phyloP scores from a whole-genome alignment of 2,329 filamentous ascomycete species.

The Arthroderma uncinatum region DNA sequence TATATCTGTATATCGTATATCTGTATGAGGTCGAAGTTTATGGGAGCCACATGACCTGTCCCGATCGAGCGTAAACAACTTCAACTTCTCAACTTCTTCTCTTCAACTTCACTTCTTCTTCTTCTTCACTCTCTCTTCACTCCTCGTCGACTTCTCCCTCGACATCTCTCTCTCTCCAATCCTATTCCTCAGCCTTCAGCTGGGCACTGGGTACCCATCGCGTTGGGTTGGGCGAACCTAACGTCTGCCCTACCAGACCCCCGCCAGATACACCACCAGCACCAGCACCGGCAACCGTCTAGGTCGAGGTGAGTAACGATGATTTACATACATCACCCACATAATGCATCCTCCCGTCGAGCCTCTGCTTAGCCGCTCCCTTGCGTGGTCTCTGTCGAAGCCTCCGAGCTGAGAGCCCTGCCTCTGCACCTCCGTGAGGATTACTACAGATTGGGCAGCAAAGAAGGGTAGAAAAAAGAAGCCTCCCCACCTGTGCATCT shows the following conservation, averaged over 20 bases:
- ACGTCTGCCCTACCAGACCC: constrained; percentile 2
- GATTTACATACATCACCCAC: not conserved
- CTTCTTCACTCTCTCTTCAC: constrained; percentile 1
- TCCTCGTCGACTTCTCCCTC: not conserved
- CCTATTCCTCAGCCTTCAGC: not conserved
- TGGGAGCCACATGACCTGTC: not conserved
- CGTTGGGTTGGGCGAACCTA: constrained; percentile 1
- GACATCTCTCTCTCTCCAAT: not conserved
- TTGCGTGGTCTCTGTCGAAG: not conserved
- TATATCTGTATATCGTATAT: no score
- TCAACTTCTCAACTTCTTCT: not conserved
- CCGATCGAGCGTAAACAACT: not conserved
- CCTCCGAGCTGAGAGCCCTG: not conserved
- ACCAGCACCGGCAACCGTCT: not conserved
- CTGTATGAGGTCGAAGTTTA: not conserved
- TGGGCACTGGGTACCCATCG: not conserved
- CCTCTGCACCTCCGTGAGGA: not conserved
- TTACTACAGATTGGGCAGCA: constrained; percentile 4
- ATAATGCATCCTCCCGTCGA: not conserved
- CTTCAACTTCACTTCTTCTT: not conserved
- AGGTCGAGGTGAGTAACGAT: not conserved
- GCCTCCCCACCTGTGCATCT: constrained; percentile 5
- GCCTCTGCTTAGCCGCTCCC: not conserved
- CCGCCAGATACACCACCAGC: not conserved
- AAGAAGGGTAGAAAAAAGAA: not conserved